Conservation (phyloP, 2,329 filamentous ascomycete species). For the Neofusicoccum laricinum region DNA sequence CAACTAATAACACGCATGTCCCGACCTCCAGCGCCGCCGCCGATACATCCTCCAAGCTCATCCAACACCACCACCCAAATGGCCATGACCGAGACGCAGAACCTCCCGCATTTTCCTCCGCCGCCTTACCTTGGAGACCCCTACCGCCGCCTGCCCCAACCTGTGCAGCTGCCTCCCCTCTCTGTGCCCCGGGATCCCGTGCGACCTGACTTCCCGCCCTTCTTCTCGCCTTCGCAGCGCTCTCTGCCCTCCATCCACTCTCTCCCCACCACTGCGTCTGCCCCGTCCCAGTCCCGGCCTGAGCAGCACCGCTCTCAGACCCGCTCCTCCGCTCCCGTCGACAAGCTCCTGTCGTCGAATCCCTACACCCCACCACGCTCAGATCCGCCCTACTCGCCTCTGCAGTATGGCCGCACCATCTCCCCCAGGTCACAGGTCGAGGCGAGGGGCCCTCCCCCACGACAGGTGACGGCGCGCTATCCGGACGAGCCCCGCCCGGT, state of each 20-base stretch:
- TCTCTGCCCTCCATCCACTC: slow-evolving; percentile 35
- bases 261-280: slow-evolving; percentile 20
- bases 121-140: slow-evolving; percentile 39
- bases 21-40: slow-evolving; percentile 38
- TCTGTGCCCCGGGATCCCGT: slow-evolving; percentile 36
- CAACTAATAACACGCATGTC: slow-evolving; percentile 45
- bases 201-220: slow-evolving; percentile 35
- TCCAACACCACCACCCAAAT: slow-evolving; percentile 27
- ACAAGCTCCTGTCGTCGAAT: slow-evolving; percentile 35
- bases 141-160: slow-evolving; percentile 39
- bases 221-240: slow-evolving; percentile 31
- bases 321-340: slow-evolving; percentile 32
- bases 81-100: slow-evolving; percentile 48
- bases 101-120: slow-evolving; percentile 39
- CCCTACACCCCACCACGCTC: slow-evolving; percentile 40
- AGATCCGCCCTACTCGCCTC: slow-evolving; percentile 32
- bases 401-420: slow-evolving; percentile 32
- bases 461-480: slow-evolving; percentile 22
- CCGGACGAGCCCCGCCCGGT: slow-evolving; percentile 30
- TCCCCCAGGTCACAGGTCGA: slow-evolving; percentile 34
- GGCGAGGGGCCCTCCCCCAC: neutral
- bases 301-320: slow-evolving; percentile 25
- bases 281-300: slow-evolving; percentile 19
- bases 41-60: slow-evolving; percentile 39
- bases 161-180: slow-evolving; percentile 38